Percentiles rank a stretch among this genome's conserved stretches.
Evolutionary conservation across 306 rosid genomes (phyloP).

Genomic region (Dalbergia oliveri): DNA sequence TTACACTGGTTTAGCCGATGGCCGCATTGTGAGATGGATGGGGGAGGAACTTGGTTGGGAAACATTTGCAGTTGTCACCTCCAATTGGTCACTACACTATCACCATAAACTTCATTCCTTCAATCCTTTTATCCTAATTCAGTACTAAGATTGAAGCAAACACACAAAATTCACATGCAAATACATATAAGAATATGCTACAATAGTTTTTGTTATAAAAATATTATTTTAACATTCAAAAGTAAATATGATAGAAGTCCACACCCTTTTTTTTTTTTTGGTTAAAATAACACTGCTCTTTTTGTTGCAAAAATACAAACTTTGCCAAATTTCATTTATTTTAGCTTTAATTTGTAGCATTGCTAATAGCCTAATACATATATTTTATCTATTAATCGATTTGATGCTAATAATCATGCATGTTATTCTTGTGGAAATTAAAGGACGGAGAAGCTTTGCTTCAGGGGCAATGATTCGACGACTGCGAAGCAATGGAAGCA

Average conservation of each 20-base stretch:
- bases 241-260: no score
- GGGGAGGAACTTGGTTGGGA: slow-evolving; percentile 87
- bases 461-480: slow-evolving; percentile 77
- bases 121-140: background rate
- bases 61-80: slow-evolving; percentile 81
- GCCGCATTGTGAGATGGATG: slow-evolving; percentile 97
- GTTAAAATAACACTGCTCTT: no score
- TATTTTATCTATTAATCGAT: background rate
- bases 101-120: background rate
- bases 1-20: slow-evolving; percentile 88
- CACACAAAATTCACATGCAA: background rate
- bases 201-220: no score
- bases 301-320: no score
- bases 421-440: background rate
- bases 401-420: background rate
- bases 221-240: no score
- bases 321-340: no score
- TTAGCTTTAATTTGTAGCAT: no score
- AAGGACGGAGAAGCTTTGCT: slow-evolving; percentile 85
- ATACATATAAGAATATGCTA: no score
- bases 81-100: slow-evolving; percentile 64
- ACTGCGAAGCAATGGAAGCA: slow-evolving; percentile 90
- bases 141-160: background rate
- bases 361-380: background rate
- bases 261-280: no score